phyloP scores from a whole-genome alignment of 306 rosid genomes.

The Potentilla sterilis region DNA sequence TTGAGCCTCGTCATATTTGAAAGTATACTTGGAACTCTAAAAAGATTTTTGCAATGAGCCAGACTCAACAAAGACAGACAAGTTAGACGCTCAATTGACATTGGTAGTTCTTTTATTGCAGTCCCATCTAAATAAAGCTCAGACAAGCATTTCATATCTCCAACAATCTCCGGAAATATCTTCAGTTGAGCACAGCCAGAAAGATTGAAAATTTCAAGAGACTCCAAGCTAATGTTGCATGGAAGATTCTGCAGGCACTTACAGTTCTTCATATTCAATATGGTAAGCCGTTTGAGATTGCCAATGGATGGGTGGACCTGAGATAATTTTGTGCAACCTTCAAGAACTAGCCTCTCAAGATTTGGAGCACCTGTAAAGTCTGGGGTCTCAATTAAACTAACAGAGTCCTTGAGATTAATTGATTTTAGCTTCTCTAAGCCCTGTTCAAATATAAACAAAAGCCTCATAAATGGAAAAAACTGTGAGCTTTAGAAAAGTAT shows the following conservation, averaged over 20 bases:
- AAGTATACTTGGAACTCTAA: neutral
- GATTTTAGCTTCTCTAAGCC: neutral
- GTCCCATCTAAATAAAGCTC: neutral
- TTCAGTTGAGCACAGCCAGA: neutral
- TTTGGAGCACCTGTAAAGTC: slow-evolving; percentile 6
- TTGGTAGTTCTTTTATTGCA: neutral
- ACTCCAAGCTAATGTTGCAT: neutral
- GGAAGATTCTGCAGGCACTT: neutral
- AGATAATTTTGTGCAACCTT: slow-evolving; percentile 15
- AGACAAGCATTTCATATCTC: slow-evolving; percentile 10
- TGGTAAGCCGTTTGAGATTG: neutral
- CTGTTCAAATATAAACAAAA: too few relatives aligned
- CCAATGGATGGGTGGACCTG: slow-evolving; percentile 11
- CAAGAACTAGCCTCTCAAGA: neutral
- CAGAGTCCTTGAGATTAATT: neutral
- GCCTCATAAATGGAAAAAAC: too few relatives aligned
- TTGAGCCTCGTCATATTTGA: slow-evolving; percentile 11
- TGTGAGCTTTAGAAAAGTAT: too few relatives aligned
- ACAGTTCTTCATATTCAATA: slow-evolving; percentile 4
- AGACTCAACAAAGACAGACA: slow-evolving; percentile 3
- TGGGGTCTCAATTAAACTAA: slow-evolving; percentile 8
- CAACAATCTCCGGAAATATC: slow-evolving; percentile 14
- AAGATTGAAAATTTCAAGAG: neutral
- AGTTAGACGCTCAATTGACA: neutral
- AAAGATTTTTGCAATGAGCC: neutral